Evolutionary conservation across 2,329 filamentous ascomycete genomes (phyloP).

Genomic region (Neonectria neomacrospora): DNA sequence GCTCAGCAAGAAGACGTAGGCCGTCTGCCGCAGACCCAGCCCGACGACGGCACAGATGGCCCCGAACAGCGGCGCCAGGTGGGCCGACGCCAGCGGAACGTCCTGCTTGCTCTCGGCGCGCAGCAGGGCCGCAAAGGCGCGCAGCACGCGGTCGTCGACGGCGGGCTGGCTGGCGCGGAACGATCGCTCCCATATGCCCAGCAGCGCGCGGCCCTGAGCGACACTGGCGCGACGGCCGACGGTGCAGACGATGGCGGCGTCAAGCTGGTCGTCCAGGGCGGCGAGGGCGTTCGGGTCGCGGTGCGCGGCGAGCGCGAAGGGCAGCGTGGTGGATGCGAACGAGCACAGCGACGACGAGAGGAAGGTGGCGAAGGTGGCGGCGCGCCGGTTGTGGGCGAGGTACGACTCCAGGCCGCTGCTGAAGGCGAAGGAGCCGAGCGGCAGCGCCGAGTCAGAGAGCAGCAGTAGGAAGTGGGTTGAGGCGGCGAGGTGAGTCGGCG

Average conservation of each 20-base stretch:
- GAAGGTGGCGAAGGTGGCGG: slow-evolving; percentile 69
- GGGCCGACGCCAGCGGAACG: slow-evolving; percentile 64
- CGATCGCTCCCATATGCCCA: slow-evolving; percentile 80
- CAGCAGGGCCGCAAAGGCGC: slow-evolving; percentile 52
- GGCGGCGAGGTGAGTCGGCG: slow-evolving; percentile 32
- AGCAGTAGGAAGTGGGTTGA: slow-evolving; percentile 75
- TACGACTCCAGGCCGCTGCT: slow-evolving; percentile 85
- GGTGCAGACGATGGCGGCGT: slow-evolving; percentile 81
- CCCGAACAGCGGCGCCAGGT: slow-evolving; percentile 78
- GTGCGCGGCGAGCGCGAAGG: slow-evolving; percentile 78
- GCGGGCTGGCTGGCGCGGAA: slow-evolving; percentile 58
- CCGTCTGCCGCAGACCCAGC: slow-evolving; percentile 69
- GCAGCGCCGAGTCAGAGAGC: slow-evolving; percentile 83
- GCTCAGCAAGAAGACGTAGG: slow-evolving; percentile 79
- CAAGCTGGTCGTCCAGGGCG: slow-evolving; percentile 77
- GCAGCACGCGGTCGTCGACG: slow-evolving; percentile 46
- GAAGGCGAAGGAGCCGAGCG: slow-evolving; percentile 88
- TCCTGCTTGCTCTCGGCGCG: slow-evolving; percentile 44
- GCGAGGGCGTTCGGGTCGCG: slow-evolving; percentile 62
- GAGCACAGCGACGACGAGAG: slow-evolving; percentile 76
- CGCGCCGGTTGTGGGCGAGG: slow-evolving; percentile 70
- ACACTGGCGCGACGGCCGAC: slow-evolving; percentile 80
- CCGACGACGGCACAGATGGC: slow-evolving; percentile 71
- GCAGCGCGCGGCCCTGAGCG: slow-evolving; percentile 78
- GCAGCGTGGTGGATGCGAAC: slow-evolving; percentile 77